Percentiles rank a stretch among this genome's conserved stretches.
Evolutionary conservation across 495 filamentous ascomycete species (phyloP).

Genomic region (Recurvomyces mirabilis): DNA sequence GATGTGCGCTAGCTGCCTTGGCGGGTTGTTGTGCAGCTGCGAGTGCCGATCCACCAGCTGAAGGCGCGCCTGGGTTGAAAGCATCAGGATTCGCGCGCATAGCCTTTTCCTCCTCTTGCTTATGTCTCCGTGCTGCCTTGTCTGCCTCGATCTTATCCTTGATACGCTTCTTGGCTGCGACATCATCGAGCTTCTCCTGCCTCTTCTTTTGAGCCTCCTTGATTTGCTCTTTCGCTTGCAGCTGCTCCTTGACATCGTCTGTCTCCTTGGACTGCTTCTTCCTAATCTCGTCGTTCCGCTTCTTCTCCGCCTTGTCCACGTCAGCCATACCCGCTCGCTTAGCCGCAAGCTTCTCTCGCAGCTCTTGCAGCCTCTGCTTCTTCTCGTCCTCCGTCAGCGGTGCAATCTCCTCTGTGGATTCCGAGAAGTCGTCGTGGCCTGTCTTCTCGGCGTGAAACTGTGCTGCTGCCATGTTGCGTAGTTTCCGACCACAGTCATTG

Average conservation of each 20-base stretch:
- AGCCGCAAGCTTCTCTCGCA: conserved; percentile 57
- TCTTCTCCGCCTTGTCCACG: conserved; percentile 70
- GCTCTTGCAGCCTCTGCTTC: conserved; percentile 60
- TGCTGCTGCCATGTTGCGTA: conserved; percentile 66
- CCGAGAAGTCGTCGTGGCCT: conserved; percentile 80
- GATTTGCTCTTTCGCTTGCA: conserved; percentile 74
- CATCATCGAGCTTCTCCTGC: conserved; percentile 77
- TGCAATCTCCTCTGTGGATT: conserved; percentile 82
- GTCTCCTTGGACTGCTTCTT: conserved; percentile 41
- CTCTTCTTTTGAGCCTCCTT: conserved; percentile 80
- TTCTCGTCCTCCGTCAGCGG: conserved; percentile 91
- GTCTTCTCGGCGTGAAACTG: conserved; percentile 70
- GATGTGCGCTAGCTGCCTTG: conserved; percentile 50
- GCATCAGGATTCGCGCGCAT: conserved; percentile 58
- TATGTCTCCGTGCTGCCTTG: conserved; percentile 70
- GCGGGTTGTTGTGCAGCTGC: conserved; percentile 35
- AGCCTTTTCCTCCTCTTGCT: conserved; percentile 75
- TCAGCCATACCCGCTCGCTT: conserved; percentile 60
- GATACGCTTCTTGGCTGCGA: conserved; percentile 75
- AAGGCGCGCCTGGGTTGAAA: conserved; percentile 31
- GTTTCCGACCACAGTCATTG: conserved; percentile 88
- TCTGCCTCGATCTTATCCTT: conserved; percentile 87
- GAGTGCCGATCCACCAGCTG: conserved; percentile 15
- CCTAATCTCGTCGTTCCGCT: conserved; percentile 88
- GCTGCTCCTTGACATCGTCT: conserved; percentile 41